Base-by-base conservation (phyloP, 129 eudicot species). In the Centrapalus pauciflorus region DNA sequence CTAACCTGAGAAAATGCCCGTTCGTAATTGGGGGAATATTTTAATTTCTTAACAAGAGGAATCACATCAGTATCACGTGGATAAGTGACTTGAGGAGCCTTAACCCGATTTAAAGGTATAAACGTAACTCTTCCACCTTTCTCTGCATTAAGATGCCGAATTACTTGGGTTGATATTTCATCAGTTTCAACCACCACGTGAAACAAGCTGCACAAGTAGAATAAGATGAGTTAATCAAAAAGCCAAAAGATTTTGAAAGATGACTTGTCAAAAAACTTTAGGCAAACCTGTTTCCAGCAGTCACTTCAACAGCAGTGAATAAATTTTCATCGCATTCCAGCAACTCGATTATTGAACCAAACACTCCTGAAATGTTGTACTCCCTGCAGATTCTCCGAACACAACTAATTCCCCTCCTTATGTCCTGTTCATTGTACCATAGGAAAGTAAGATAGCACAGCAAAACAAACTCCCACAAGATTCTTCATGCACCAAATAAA, bases 241-340 rank as follows among this genome's bases (percentile, higher is more conserved):
- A 19, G 7, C 16, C n/a, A n/a, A n/a, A n/a, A n/a, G n/a, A n/a
- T n/a, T n/a, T n/a, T n/a, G n/a, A n/a, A n/a, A 28, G 26, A 56
- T 16, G 28, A 23, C 29, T n/a, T 3, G 46, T 33, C 37, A 64
- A 40, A 69, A 25, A 40, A 35, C 33, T 26, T n/a, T 51, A 33
- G 16, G 11, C 33, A 60, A 64, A 89, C 99, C 99, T 94, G 82
- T 89, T 94, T 76, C 97, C 97, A 76, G 93, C 99, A 43, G 99
- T 94, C 24, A 94, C 97, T 81, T 94, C 99, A 74, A 94, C 97
- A 59, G 99, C 99, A 52, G 99, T 89, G 72, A 94, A 94, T 66
- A 85, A 94, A 61, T 80, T 89, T 41, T 84, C 93, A 34, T 94
- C 97, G 46, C 99, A 94, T 23, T 94, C 95, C 13, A 94, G 89